Percentiles rank a stretch among this genome's conserved stretches.
phyloP scores from a whole-genome alignment of 2,329 filamentous ascomycete genomes.

The Botryotinia convoluta region DNA sequence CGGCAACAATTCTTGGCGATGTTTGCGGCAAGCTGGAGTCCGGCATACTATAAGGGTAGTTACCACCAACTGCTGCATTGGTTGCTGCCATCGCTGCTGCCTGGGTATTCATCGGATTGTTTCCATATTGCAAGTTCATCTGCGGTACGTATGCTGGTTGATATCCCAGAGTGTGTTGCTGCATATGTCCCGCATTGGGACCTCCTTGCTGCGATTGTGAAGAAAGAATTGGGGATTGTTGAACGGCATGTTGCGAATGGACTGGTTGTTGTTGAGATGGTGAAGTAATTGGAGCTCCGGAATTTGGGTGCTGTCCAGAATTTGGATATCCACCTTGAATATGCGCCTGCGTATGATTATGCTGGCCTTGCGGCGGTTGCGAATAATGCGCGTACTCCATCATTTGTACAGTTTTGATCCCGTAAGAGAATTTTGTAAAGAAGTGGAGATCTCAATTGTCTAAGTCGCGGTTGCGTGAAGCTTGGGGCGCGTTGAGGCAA shows the following conservation, averaged over 20 bases:
- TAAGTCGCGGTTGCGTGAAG: conserved; percentile 14
- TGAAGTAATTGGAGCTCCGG: conserved; percentile 60
- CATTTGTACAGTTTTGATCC: conserved; percentile 44
- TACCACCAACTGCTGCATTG: conserved; percentile 85
- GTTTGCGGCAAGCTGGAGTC: conserved; percentile 67
- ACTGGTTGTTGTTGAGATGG: conserved; percentile 64
- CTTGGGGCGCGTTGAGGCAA: conserved; percentile 19
- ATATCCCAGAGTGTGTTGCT: conserved; percentile 75
- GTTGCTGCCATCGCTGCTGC: conserved; percentile 91
- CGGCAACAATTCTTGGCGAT: conserved; percentile 70
- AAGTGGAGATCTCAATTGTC: conserved; percentile 20
- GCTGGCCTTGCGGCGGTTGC: conserved; percentile 57
- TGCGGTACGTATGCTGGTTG: conserved; percentile 73
- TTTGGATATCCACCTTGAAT: conserved; percentile 61
- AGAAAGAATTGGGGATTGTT: conserved; percentile 77
- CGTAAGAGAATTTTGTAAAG: conserved; percentile 24
- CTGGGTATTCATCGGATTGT: conserved; percentile 67
- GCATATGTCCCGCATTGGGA: conserved; percentile 57
- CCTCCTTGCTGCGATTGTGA: conserved; percentile 72
- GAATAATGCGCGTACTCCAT: conserved; percentile 78
- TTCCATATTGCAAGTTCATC: conserved; percentile 76
- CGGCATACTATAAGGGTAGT: conserved; percentile 68
- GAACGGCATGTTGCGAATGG: conserved; percentile 56
- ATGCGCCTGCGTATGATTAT: conserved; percentile 57
- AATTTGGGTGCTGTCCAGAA: conserved; percentile 51